A percentile compares a stretch with the other conserved stretches of the same genome.
These are phyloP conservation scores for Phytophthora fragariae DNA, from an alignment of 352 stramenopile genomes.

Conservation along the genomic window DNA sequence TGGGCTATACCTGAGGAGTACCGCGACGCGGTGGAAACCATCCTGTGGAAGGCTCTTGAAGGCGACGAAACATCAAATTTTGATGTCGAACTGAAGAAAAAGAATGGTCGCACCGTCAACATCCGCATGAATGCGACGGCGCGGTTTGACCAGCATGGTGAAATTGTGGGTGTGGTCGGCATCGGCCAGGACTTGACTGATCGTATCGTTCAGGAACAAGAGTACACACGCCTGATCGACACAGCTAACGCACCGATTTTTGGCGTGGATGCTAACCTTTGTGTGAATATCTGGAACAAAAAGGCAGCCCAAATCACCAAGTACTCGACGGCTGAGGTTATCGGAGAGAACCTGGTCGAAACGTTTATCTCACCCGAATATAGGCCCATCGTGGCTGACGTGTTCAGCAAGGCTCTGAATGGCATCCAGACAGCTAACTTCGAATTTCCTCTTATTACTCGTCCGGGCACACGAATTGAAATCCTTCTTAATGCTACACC, in stretches of 20 bases:
- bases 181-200: constrained; percentile 91
- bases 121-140: constrained; percentile 79
- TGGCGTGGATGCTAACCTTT: constrained; percentile 87
- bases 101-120: constrained; percentile 64
- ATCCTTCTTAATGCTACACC: constrained; percentile 83
- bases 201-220: constrained; percentile 86
- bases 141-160: constrained; percentile 70
- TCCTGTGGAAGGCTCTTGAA: constrained; percentile 66
- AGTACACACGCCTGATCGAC: constrained; percentile 92
- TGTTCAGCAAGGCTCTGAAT: constrained; percentile 74
- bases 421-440: constrained; percentile 88
- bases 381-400: constrained; percentile 68
- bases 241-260: constrained; percentile 93
- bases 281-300: constrained; percentile 94
- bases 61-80: constrained; percentile 86
- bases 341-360: constrained; percentile 83
- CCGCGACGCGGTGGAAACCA: constrained; percentile 49
- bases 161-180: constrained; percentile 86
- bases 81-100: constrained; percentile 81
- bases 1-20: constrained; percentile 72
- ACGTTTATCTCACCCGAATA: constrained; percentile 87
- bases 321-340: constrained; percentile 81
- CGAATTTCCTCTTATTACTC: constrained; percentile 87
- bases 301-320: constrained; percentile 91
- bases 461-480: constrained; percentile 73